Evolutionary conservation across 1,139 yeast species (phyloP), one percentile per base, ranked within the genome.

Genomic region (Lodderomyces theae): DNA sequence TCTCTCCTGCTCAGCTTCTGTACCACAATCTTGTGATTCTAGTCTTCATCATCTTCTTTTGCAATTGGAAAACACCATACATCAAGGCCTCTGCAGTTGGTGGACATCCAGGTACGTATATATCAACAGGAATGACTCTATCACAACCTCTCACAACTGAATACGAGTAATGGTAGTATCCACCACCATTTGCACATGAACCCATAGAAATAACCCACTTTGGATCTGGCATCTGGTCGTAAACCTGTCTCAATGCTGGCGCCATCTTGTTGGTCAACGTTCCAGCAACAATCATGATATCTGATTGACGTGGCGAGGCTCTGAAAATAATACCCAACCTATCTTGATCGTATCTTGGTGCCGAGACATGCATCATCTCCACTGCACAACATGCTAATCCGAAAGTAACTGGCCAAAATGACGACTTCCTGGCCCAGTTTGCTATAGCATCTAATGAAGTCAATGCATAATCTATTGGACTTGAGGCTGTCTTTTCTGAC

Each of bases 151-250:
- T 77, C 22, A 87, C 94, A 24, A 87, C 95, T 25, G 90, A 79
- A 66, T 87, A 87, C 13, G 94, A 84, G 64, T 87, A 87, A 65
- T 87, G 95, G 68, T 87, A 87, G 68, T 87, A 87, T 30, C 96
- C 96, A 48, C 96, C 96, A 47, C 96, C 96, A 61, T 87, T 87
- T 49, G 96, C 96, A 69, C 96, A 87, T 8, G 94, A 84, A 35
- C 96, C 96, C 96, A 87, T 87, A 46, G 95, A 85, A 56, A 87
- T 86, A 43, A 87, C 95, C 84, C 80, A 78, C 67, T 90, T 80
- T 40, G 96, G 96, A 52, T 86, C 95, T 31, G 95, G 89, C 95
- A 87, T 87, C 67, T 87, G 95, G 65, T 87, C 96, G 64, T 87
- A 87, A 35, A 87, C 95, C 69, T 86, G 95, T 72, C 96, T 82